Percentiles rank a stretch among this genome's conserved stretches.
Evolutionary conservation across 495 filamentous ascomycete genomes (phyloP).

Genomic region (Pseudevernia furfuracea): DNA sequence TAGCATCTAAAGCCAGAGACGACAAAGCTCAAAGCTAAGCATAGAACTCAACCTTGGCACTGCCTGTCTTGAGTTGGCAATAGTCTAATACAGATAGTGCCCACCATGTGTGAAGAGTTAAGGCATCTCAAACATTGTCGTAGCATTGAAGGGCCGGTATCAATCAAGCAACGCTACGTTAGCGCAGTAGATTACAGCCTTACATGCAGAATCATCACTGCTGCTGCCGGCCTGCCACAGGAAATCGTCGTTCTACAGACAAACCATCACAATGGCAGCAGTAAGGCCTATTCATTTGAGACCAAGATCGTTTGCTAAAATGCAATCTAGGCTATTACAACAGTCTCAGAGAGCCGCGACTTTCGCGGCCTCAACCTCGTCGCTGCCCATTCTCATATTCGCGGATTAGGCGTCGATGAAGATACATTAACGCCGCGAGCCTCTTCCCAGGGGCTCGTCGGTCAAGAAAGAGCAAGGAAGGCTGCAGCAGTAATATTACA

Average conservation of each 20-base stretch:
- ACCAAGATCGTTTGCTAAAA: neutral
- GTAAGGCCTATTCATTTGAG: neutral
- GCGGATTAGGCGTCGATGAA: constrained; percentile 85
- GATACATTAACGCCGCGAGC: constrained; percentile 81
- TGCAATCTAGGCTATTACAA: constrained; percentile 65
- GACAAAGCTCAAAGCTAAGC: neutral
- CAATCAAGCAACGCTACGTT: neutral
- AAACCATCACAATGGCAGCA: constrained; percentile 3
- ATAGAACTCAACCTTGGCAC: neutral
- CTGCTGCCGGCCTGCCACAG: no score
- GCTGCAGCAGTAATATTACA: constrained; percentile 91
- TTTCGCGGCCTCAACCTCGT: constrained; percentile 92
- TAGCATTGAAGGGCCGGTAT: neutral
- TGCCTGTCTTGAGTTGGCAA: neutral
- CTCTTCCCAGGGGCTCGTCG: constrained; percentile 92
- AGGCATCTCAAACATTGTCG: neutral
- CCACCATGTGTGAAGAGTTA: neutral
- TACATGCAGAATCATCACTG: neutral
- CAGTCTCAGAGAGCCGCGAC: constrained; percentile 89
- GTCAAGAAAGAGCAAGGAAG: constrained; percentile 92
- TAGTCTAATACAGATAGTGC: neutral
- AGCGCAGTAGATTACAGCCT: constrained; percentile 8
- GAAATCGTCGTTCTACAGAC: neutral
- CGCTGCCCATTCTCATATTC: constrained; percentile 96
- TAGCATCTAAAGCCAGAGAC: neutral